Percentiles rank a stretch among this genome's conserved stretches.
These are phyloP conservation scores for Smittium culicis DNA, from an alignment of 371 early-diverging fungal genomes.

Conservation along the genomic window DNA sequence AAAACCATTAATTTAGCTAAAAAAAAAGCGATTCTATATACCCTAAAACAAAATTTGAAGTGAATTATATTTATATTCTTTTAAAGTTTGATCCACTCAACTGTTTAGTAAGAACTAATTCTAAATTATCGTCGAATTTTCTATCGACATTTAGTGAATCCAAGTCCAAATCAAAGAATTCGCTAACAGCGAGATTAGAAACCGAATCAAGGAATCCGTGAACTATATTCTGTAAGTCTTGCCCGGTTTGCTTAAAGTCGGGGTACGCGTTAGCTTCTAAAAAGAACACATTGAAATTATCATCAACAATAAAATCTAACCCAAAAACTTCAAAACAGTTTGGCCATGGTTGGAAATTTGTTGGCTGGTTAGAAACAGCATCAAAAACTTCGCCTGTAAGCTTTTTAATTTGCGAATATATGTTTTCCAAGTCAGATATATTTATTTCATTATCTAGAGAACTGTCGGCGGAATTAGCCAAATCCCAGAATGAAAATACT, in stretches of 20 bases:
- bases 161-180: neutral
- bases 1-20: too few species aligned
- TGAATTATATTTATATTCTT: neutral
- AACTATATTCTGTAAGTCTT: conserved; percentile 39
- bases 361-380: conserved; percentile 44
- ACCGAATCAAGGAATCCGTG: conserved; percentile 45
- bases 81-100: neutral
- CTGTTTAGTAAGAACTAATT: conserved; percentile 1
- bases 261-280: conserved; percentile 61
- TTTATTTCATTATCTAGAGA: conserved; percentile 14
- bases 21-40: too few species aligned
- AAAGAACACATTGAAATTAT: conserved; percentile 36
- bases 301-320: conserved; percentile 51
- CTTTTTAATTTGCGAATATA: conserved; percentile 44
- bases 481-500: conserved; percentile 46
- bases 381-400: conserved; percentile 44
- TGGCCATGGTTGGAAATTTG: conserved; percentile 48
- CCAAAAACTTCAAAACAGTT: conserved; percentile 60
- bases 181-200: neutral
- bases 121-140: neutral
- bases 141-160: neutral
- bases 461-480: conserved; percentile 12
- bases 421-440: conserved; percentile 23
- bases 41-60: too few species aligned
- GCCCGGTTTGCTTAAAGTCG: conserved; percentile 59